Percentiles rank a stretch among this genome's conserved stretches.
These are phyloP conservation scores for Eudorina sp. DNA, from an alignment of 139 green algal species.

Conservation along the genomic window DNA sequence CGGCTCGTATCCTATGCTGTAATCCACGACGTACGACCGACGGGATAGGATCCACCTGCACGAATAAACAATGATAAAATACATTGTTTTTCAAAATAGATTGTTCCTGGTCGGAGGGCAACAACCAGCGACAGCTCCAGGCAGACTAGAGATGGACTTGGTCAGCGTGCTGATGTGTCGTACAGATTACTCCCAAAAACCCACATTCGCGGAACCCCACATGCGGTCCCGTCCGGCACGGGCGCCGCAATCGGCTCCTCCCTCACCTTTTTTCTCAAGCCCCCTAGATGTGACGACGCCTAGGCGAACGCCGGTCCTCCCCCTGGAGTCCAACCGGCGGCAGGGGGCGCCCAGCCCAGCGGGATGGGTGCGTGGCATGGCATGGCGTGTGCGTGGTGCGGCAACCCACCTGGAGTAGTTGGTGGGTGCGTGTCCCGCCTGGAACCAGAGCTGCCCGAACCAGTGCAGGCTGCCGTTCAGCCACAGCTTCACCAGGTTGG, in stretches of 20 bases:
- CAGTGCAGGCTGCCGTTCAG: neutral
- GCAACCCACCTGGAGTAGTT: slow-evolving; percentile 32
- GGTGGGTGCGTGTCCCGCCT: slow-evolving; percentile 16
- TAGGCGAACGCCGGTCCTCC: neutral
- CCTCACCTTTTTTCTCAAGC: neutral
- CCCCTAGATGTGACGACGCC: neutral
- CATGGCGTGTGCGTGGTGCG: no score
- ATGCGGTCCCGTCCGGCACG: no score
- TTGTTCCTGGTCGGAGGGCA: no score
- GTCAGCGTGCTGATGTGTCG: neutral
- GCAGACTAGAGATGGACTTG: no score
- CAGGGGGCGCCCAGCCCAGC: no score
- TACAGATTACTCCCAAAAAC: neutral
- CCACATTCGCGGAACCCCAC: no score
- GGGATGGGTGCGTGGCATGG: no score
- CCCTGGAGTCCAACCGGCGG: no score
- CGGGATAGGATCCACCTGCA: neutral
- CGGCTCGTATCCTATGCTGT: slow-evolving; percentile 53
- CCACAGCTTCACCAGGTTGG: slow-evolving; percentile 14
- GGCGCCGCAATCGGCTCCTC: no score
- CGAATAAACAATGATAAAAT: no score
- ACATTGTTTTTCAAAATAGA: no score
- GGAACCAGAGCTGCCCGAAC: slow-evolving; percentile 39
- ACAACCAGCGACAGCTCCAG: no score
- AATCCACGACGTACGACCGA: slow-evolving; percentile 4